A percentile compares a stretch with the other conserved stretches of the same genome.
Evolutionary conservation across 2,329 filamentous ascomycete species (phyloP).

Genomic region (Stachybotrys elegans): DNA sequence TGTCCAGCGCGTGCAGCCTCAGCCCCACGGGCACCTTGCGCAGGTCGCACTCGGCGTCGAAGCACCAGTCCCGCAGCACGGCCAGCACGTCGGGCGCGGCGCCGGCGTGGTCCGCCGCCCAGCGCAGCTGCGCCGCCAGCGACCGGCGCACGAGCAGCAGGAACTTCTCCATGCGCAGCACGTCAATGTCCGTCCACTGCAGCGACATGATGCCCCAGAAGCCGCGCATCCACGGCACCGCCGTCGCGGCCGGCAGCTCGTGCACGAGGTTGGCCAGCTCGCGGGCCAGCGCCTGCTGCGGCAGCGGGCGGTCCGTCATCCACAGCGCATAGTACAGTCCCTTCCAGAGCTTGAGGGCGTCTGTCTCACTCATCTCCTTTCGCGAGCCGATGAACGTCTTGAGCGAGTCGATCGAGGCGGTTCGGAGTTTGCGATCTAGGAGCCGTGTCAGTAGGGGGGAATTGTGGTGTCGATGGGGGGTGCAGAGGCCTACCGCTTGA

Average conservation of each 20-base stretch:
- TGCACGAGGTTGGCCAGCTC: slow-evolving; percentile 67
- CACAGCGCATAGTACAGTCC: slow-evolving; percentile 90
- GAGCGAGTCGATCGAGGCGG: slow-evolving; percentile 71
- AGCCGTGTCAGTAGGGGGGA: slow-evolving; percentile 5
- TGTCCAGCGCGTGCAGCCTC: slow-evolving; percentile 79
- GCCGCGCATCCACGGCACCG: slow-evolving; percentile 48
- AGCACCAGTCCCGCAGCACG: slow-evolving; percentile 23
- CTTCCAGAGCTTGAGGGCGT: slow-evolving; percentile 88
- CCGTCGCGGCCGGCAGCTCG: slow-evolving; percentile 45
- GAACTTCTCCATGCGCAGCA: slow-evolving; percentile 87
- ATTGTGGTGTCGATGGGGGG: slow-evolving; percentile 1
- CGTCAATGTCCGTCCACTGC: slow-evolving; percentile 71
- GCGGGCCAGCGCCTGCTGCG: slow-evolving; percentile 76
- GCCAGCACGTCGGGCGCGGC: slow-evolving; percentile 23
- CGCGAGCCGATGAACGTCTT: slow-evolving; percentile 69
- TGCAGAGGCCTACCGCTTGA: slow-evolving; percentile 65
- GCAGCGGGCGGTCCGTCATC: slow-evolving; percentile 87
- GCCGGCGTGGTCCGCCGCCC: slow-evolving; percentile 27
- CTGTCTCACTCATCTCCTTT: slow-evolving; percentile 55
- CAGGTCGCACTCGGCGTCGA: slow-evolving; percentile 33
- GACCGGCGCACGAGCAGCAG: slow-evolving; percentile 77
- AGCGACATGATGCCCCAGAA: slow-evolving; percentile 68
- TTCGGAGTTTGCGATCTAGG: slow-evolving; percentile 78
- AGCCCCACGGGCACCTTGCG: slow-evolving; percentile 73
- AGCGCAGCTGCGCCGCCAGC: slow-evolving; percentile 63